Conservation (phyloP, 768 basidiomycete genomes). For the Psilocybe sp. region DNA sequence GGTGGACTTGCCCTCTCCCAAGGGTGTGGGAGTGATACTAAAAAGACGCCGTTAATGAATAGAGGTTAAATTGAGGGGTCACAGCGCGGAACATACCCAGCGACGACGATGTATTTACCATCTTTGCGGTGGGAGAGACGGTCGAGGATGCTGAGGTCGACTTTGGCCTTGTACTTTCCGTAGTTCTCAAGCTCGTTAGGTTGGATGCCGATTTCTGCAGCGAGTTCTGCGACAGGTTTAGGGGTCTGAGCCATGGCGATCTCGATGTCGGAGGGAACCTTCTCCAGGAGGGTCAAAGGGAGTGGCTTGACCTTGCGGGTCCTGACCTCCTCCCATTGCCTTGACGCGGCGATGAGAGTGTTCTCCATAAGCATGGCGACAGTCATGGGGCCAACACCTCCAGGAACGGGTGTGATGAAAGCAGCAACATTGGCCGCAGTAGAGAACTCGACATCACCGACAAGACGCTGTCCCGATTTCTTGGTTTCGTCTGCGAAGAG, state of each 20-base stretch:
- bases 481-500: slow-evolving; percentile 67
- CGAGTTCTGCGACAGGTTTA: slow-evolving; percentile 82
- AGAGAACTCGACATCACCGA: slow-evolving; percentile 91
- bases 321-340: slow-evolving; percentile 70
- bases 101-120: slow-evolving; percentile 95
- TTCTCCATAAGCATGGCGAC: slow-evolving; percentile 98
- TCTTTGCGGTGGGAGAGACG: slow-evolving; percentile 81
- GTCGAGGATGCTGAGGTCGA: slow-evolving; percentile 85
- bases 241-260: slow-evolving; percentile 94
- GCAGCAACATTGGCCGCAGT: slow-evolving; percentile 79
- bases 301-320: slow-evolving; percentile 74
- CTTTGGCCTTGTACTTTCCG: slow-evolving; percentile 96
- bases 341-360: slow-evolving; percentile 80
- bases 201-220: slow-evolving; percentile 82
- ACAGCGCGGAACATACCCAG: slow-evolving; percentile 55
- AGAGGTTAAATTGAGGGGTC: background rate
- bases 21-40: slow-evolving; percentile 93
- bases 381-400: slow-evolving; percentile 99
- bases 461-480: slow-evolving; percentile 93
- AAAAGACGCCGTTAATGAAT: slow-evolving; percentile 9
- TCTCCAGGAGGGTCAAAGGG: slow-evolving; percentile 71
- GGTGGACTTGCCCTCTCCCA: slow-evolving; percentile 98
- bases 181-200: slow-evolving; percentile 90
- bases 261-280: slow-evolving; percentile 95
- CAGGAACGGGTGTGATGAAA: slow-evolving; percentile 95